These are phyloP conservation scores for Phytopythium sindhum DNA, from an alignment of 352 stramenopile species.

Conservation along the genomic window DNA sequence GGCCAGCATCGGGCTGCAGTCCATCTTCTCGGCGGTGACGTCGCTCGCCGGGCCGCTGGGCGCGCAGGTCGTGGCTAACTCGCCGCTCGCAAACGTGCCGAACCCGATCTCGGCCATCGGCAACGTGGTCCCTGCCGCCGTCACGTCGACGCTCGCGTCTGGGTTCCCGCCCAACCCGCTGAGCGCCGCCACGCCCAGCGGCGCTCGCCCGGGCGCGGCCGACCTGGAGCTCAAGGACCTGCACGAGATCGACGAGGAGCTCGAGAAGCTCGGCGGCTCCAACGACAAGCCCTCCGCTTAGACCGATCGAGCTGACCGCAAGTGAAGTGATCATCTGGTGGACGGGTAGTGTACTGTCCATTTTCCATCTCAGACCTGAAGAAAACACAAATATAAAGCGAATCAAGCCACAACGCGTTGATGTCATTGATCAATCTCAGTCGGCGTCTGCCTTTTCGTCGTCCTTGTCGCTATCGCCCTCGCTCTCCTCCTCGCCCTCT, in stretches of 20 bases:
- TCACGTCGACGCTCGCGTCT: slow-evolving; percentile 40
- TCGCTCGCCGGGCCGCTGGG: slow-evolving; percentile 73
- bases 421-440: slow-evolving; percentile 15
- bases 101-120: slow-evolving; percentile 74
- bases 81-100: slow-evolving; percentile 58
- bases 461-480: slow-evolving; percentile 16
- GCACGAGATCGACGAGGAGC: slow-evolving; percentile 59
- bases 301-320: not conserved
- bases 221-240: slow-evolving; percentile 58
- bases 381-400: slow-evolving; percentile 14
- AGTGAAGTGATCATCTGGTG: not conserved
- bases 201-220: slow-evolving; percentile 1
- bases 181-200: not conserved
- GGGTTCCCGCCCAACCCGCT: slow-evolving; percentile 45
- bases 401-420: slow-evolving; percentile 6
- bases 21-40: slow-evolving; percentile 66
- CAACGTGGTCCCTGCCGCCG: slow-evolving; percentile 39
- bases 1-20: slow-evolving; percentile 76
- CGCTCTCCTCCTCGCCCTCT: slow-evolving; percentile 14
- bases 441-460: slow-evolving; percentile 18
- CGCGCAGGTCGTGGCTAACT: slow-evolving; percentile 63
- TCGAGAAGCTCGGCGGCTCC: slow-evolving; percentile 64
- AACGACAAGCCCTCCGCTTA: slow-evolving; percentile 17
- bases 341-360: not conserved
- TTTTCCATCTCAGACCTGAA: not conserved